Conservation (phyloP, 2,329 filamentous ascomycete genomes). For the Ophiostoma sp. region DNA sequence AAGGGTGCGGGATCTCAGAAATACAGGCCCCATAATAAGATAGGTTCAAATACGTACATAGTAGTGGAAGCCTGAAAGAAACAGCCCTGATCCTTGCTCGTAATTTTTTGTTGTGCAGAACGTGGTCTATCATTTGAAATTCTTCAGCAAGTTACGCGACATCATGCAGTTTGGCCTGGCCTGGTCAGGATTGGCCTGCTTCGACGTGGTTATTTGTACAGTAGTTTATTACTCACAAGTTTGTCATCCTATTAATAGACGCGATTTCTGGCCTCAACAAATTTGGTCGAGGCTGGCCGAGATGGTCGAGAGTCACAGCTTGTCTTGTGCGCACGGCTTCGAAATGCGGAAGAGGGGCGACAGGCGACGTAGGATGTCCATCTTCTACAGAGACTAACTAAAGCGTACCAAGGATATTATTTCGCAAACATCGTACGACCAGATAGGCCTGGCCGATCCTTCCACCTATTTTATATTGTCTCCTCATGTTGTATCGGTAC, state of each 20-base stretch:
- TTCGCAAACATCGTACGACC: not conserved
- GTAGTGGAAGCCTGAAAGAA: not conserved
- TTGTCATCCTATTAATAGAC: not conserved
- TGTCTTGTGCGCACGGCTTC: not conserved
- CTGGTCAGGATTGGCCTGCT: not conserved
- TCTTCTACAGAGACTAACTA: not conserved
- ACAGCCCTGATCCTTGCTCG: not conserved
- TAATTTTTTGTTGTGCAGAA: not conserved
- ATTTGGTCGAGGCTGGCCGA: not conserved
- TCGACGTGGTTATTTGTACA: not conserved
- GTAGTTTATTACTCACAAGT: not conserved
- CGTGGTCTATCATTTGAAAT: not conserved
- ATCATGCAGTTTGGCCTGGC: not conserved
- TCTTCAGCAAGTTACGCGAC: not conserved
- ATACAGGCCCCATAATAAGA: not conserved
- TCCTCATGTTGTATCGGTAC: not conserved
- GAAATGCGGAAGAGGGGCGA: slow-evolving; percentile 3
- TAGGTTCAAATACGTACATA: not conserved
- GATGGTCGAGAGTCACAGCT: not conserved
- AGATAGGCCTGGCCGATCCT: not conserved
- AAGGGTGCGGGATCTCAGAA: not conserved
- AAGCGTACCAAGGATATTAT: not conserved
- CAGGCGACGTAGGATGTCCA: not conserved
- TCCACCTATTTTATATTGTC: not conserved
- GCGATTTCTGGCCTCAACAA: not conserved